phyloP scores from a whole-genome alignment of 352 stramenopile genomes.

The Poterioochromonas sp. region DNA sequence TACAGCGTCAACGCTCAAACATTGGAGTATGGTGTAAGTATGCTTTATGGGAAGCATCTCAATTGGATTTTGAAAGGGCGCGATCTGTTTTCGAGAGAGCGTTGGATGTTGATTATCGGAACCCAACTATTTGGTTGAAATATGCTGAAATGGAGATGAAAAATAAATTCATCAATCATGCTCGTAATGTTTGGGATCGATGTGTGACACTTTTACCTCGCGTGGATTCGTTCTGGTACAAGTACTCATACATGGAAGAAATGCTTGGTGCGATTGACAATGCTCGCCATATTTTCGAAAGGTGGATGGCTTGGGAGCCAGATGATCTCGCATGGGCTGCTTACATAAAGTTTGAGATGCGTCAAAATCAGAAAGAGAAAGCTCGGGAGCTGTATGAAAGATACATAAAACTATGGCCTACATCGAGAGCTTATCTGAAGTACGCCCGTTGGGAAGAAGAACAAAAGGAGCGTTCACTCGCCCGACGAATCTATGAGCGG shows the following conservation, averaged over 20 bases:
- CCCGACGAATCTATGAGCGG: conserved; percentile 85
- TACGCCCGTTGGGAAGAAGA: conserved; percentile 96
- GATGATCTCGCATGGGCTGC: conserved; percentile 94
- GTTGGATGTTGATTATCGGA: conserved; percentile 93
- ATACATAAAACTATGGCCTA: conserved; percentile 80
- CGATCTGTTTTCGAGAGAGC: conserved; percentile 93
- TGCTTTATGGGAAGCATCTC: conserved; percentile 92
- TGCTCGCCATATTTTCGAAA: conserved; percentile 88
- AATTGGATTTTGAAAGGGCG: conserved; percentile 92
- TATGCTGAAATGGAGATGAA: conserved; percentile 99
- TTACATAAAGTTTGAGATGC: conserved; percentile 96
- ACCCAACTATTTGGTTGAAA: conserved; percentile 77
- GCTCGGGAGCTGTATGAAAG: conserved; percentile 82
- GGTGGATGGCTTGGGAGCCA: conserved; percentile 88
- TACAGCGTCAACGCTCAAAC: conserved; percentile 85
- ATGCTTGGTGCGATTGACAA: conserved; percentile 89
- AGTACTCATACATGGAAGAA: conserved; percentile 99
- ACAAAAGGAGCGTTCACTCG: conserved; percentile 80
- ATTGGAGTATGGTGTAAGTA: conserved; percentile 98
- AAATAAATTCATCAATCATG: conserved; percentile 93
- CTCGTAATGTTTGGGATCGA: conserved; percentile 59
- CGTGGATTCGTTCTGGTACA: conserved; percentile 98
- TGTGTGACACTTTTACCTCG: conserved; percentile 86
- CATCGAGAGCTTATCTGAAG: conserved; percentile 86
- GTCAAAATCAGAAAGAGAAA: conserved; percentile 66